These are phyloP conservation scores for Wolfiporia cocos DNA, from an alignment of 1,284 basidiomycete species.

Conservation along the genomic window DNA sequence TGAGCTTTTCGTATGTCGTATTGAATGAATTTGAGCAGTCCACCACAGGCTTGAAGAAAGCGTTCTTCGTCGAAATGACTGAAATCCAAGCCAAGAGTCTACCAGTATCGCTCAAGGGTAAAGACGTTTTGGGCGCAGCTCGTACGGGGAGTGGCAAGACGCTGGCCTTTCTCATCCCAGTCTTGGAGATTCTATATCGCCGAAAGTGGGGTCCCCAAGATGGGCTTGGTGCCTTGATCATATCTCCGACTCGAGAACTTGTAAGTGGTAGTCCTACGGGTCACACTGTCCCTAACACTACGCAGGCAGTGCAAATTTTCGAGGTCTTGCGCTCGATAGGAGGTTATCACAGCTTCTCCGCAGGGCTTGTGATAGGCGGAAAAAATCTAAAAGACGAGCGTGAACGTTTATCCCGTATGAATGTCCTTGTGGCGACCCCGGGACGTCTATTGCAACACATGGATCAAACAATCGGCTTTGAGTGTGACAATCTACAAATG, in stretches of 20 bases:
- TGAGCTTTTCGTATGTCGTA: background rate
- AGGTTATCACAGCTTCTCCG: constrained; percentile 87
- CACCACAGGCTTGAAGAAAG: constrained; percentile 69
- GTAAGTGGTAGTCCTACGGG: constrained; percentile 36
- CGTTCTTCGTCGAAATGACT: constrained; percentile 83
- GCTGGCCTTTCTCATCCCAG: constrained; percentile 75
- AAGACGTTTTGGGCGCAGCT: constrained; percentile 74
- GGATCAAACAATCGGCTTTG: constrained; percentile 97
- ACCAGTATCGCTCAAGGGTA: constrained; percentile 58
- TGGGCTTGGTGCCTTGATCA: constrained; percentile 88
- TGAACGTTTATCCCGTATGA: constrained; percentile 88
- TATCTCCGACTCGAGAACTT: constrained; percentile 93
- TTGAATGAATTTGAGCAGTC: too few relatives aligned
- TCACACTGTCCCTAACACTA: background rate
- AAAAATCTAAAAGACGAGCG: constrained; percentile 94
- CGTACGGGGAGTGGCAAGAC: constrained; percentile 84
- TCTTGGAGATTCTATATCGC: constrained; percentile 71
- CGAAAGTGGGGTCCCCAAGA: constrained; percentile 78
- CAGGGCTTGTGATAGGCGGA: constrained; percentile 94
- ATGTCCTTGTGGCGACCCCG: constrained; percentile 95
- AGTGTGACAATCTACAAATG: constrained; percentile 84
- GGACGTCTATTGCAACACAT: constrained; percentile 95
- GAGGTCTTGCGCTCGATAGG: constrained; percentile 93
- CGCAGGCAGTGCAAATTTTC: constrained; percentile 93
- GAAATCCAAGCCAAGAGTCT: constrained; percentile 71